Conservation (phyloP, 2,329 filamentous ascomycete species). For the Mariannaea elegans region DNA sequence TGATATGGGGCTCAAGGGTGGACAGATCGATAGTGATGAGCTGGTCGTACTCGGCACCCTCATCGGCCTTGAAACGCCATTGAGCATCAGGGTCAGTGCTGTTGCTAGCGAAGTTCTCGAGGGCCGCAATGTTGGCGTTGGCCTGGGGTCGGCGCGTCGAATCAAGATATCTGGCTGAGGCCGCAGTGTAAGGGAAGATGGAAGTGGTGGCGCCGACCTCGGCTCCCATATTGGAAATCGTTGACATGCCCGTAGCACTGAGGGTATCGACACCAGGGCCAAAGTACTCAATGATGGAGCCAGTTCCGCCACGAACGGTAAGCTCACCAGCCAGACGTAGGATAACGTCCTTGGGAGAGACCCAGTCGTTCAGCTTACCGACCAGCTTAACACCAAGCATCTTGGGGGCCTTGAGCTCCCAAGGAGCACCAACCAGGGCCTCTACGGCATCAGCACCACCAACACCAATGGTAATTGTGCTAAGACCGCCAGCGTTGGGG, state of each 20-base stretch:
- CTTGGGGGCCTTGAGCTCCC: slow-evolving; percentile 96
- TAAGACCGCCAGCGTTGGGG: slow-evolving; percentile 94
- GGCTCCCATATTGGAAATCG: slow-evolving; percentile 85
- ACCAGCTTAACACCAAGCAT: slow-evolving; percentile 86
- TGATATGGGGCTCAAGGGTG: slow-evolving; percentile 96
- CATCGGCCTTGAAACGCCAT: slow-evolving; percentile 79
- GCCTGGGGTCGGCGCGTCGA: slow-evolving; percentile 77
- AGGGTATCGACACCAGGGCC: slow-evolving; percentile 89
- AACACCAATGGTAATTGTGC: slow-evolving; percentile 94
- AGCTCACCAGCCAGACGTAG: slow-evolving; percentile 87
- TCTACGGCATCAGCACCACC: slow-evolving; percentile 98
- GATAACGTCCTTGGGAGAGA: slow-evolving; percentile 95
- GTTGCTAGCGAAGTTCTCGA: slow-evolving; percentile 60
- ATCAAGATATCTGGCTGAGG: slow-evolving; percentile 85
- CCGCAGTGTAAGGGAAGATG: slow-evolving; percentile 89
- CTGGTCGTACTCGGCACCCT: slow-evolving; percentile 91
- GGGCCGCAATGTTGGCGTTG: slow-evolving; percentile 71
- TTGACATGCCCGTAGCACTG: slow-evolving; percentile 93
- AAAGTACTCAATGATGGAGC: slow-evolving; percentile 93
- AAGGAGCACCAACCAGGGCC: slow-evolving; percentile 93
- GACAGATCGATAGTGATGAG: slow-evolving; percentile 95
- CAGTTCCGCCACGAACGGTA: slow-evolving; percentile 93
- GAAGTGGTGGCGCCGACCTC: slow-evolving; percentile 97
- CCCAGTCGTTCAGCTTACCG: slow-evolving; percentile 88
- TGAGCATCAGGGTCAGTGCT: slow-evolving; percentile 55